Evolutionary conservation across 2,329 filamentous ascomycete genomes (phyloP).

Genomic region (Exophiala sp.): DNA sequence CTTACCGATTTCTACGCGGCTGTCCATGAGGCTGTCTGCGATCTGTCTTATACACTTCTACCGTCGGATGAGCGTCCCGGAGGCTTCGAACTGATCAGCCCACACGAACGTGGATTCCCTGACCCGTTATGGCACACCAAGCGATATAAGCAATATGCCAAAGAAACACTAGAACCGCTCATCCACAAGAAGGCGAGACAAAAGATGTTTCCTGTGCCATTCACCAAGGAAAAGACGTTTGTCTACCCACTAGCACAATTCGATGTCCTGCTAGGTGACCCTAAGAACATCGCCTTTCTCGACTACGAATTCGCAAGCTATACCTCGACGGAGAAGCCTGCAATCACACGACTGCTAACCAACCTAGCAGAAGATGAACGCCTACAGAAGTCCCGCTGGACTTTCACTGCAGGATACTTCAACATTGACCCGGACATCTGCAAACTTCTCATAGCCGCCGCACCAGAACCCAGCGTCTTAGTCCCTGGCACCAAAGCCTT

Average conservation of each 20-base stretch:
- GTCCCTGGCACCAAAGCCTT: slow-evolving; percentile 24
- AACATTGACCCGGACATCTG: slow-evolving; percentile 88
- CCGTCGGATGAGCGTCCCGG: slow-evolving; percentile 52
- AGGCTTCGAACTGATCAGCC: slow-evolving; percentile 52
- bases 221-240: slow-evolving; percentile 57
- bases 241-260: slow-evolving; percentile 87
- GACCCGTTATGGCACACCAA: slow-evolving; percentile 28
- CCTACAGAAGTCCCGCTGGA: slow-evolving; percentile 75
- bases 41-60: slow-evolving; percentile 75
- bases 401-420: slow-evolving; percentile 97
- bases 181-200: slow-evolving; percentile 47
- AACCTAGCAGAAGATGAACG: slow-evolving; percentile 58
- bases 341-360: slow-evolving; percentile 69
- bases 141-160: slow-evolving; percentile 65
- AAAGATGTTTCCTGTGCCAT: slow-evolving; percentile 27
- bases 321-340: slow-evolving; percentile 82
- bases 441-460: slow-evolving; percentile 67
- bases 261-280: slow-evolving; percentile 66
- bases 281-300: slow-evolving; percentile 21
- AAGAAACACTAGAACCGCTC: slow-evolving; percentile 62
- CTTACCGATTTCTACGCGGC: slow-evolving; percentile 78
- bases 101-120: slow-evolving; percentile 25
- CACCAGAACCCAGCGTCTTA: slow-evolving; percentile 26
- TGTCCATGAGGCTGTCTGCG: slow-evolving; percentile 73
- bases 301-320: slow-evolving; percentile 42